Conservation (phyloP, 768 basidiomycete genomes). For the Boletus rubroflammeus region DNA sequence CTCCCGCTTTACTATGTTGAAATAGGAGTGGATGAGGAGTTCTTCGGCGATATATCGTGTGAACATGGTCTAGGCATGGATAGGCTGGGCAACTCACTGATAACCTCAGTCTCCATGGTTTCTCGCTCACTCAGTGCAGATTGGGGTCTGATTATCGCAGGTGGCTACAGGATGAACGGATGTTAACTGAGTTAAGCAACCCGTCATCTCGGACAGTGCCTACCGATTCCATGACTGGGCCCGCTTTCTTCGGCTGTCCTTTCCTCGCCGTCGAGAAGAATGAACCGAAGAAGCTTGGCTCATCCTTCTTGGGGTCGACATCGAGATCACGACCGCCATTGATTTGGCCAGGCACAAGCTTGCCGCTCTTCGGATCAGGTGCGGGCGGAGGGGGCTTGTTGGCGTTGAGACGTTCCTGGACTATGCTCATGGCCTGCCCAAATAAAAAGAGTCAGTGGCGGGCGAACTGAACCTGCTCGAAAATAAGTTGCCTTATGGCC, state of each 20-base stretch:
- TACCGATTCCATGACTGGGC: constrained; percentile 56
- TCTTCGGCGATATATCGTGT: constrained; percentile 45
- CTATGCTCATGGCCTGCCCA: constrained; percentile 78
- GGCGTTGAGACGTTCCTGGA: constrained; percentile 79
- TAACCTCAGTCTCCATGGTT: constrained; percentile 98
- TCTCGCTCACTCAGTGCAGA: constrained; percentile 90
- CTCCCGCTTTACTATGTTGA: constrained; percentile 97
- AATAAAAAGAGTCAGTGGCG: constrained; percentile 2
- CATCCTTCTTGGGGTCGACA: constrained; percentile 84
- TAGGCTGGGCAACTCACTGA: constrained; percentile 64
- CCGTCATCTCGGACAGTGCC: constrained; percentile 11
- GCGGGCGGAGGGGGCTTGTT: constrained; percentile 59
- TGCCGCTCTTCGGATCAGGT: constrained; percentile 68
- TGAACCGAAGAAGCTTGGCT: constrained; percentile 88
- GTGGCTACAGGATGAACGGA: constrained; percentile 50
- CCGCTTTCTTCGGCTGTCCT: constrained; percentile 62
- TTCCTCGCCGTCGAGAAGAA: constrained; percentile 80
- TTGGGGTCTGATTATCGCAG: constrained; percentile 83
- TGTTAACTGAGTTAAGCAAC: constrained; percentile 13
- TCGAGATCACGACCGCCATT: constrained; percentile 97
- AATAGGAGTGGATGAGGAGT: constrained; percentile 93
- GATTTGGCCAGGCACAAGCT: constrained; percentile 55
- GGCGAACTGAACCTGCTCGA: background rate
- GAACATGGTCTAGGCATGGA: background rate
- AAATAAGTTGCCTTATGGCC: constrained; percentile 70